Evolutionary conservation across 257 asterid species (phyloP).

Genomic region (Gentiana straminea): DNA sequence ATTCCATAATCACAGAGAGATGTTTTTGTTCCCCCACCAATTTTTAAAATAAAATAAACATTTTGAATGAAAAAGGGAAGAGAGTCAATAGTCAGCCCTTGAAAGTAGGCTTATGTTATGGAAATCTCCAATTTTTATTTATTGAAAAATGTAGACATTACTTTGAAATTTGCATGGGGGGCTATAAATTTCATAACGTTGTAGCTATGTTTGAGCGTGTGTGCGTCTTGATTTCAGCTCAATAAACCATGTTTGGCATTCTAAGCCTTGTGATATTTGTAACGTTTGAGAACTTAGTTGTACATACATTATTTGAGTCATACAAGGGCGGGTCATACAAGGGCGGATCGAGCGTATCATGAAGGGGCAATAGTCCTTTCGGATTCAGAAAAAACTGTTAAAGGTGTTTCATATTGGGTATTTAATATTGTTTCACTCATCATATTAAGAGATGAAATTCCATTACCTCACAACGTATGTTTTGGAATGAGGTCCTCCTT

Average conservation of each 20-base stretch:
- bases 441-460: too few species aligned
- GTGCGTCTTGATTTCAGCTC: conserved; percentile 23
- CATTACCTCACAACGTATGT: too few species aligned
- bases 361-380: too few species aligned
- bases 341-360: too few species aligned
- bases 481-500: too few species aligned
- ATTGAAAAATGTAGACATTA: background rate
- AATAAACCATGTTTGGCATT: conserved; percentile 22
- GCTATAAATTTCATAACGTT: conserved; percentile 13
- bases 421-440: too few species aligned
- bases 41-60: background rate
- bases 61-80: background rate
- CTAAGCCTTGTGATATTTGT: conserved; percentile 13
- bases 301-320: too few species aligned
- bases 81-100: conserved; percentile 42
- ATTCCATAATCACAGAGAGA: conserved; percentile 19
- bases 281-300: background rate
- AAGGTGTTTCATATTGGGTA: too few species aligned
- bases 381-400: too few species aligned
- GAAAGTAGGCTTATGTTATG: conserved; percentile 25
- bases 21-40: conserved; percentile 9
- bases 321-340: too few species aligned
- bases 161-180: background rate
- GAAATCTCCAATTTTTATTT: conserved; percentile 16
- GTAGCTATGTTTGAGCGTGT: conserved; percentile 1